Evolutionary conservation across 371 early-diverging fungal genomes (phyloP).

Genomic region (Amoeboaphelidium protococcarum): DNA sequence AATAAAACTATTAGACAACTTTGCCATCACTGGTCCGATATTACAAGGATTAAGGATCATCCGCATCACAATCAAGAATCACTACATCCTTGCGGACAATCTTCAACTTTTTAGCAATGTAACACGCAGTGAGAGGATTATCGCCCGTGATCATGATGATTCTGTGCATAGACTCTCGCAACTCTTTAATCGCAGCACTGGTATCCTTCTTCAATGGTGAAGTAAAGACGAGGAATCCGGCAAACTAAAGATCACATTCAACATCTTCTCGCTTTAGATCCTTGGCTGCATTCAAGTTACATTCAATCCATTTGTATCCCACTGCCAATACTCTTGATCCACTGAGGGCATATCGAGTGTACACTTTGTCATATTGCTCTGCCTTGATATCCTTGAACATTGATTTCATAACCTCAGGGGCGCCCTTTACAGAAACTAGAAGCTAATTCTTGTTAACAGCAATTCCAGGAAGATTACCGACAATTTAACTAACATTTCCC

Average conservation of each 20-base stretch:
- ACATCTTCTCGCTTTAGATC: conserved; percentile 46
- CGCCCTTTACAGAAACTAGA: conserved; percentile 84
- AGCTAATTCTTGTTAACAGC: too few relatives aligned
- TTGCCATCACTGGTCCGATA: too few relatives aligned
- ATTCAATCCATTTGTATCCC: conserved; percentile 48
- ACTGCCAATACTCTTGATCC: conserved; percentile 95
- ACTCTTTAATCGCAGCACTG: conserved; percentile 48
- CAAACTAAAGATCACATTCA: conserved; percentile 67
- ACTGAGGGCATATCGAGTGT: conserved; percentile 73
- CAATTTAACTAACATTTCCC: conserved; percentile 50
- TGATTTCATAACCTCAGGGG: conserved; percentile 77
- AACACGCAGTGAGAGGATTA: conserved; percentile 91
- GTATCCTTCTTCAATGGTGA: conserved; percentile 93
- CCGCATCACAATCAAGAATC: conserved; percentile 48
- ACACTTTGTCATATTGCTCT: conserved; percentile 62
- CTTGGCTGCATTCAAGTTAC: conserved; percentile 21
- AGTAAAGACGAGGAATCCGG: conserved; percentile 91
- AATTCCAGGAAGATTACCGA: conserved; percentile 15
- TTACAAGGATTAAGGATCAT: conserved; percentile 10
- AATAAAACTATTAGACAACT: too few relatives aligned
- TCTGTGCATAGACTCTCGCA: conserved; percentile 80
- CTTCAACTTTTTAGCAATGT: conserved; percentile 83
- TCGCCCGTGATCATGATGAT: conserved; percentile 99
- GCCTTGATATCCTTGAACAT: conserved; percentile 58
- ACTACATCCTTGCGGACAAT: conserved; percentile 67